These are phyloP conservation scores for Ophiostoma sp. DNA, from an alignment of 2,329 filamentous ascomycete species.

Conservation along the genomic window DNA sequence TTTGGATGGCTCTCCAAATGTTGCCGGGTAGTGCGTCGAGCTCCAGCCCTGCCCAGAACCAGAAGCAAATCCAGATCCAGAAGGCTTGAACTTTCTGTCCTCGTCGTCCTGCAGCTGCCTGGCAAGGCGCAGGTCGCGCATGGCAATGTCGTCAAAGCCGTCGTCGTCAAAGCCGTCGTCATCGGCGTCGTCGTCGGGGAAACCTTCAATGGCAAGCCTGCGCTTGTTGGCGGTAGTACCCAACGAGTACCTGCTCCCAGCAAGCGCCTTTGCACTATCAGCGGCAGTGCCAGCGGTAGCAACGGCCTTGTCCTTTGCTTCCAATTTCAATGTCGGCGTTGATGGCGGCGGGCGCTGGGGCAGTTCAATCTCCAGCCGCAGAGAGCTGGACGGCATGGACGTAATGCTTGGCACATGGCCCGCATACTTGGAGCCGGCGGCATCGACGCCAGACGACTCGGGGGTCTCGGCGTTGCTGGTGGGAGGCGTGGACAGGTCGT, in stretches of 20 bases:
- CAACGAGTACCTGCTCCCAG: constrained; percentile 47
- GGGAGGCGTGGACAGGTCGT: constrained; percentile 41
- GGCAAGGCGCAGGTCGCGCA: constrained; percentile 35
- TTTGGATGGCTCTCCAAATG: background rate
- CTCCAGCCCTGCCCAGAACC: background rate
- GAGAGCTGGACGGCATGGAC: constrained; percentile 26
- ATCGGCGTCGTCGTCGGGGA: constrained; percentile 35
- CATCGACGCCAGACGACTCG: constrained; percentile 29
- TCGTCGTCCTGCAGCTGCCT: constrained; percentile 51
- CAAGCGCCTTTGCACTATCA: constrained; percentile 43
- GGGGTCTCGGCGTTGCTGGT: constrained; percentile 42
- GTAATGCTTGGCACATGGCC: background rate
- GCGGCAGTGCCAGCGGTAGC: constrained; percentile 27
- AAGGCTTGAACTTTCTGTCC: constrained; percentile 16
- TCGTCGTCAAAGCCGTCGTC: constrained; percentile 15
- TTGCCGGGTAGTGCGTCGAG: background rate
- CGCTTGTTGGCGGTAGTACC: constrained; percentile 41
- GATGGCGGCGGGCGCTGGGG: constrained; percentile 23
- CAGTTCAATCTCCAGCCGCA: constrained; percentile 37
- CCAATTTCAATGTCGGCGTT: background rate
- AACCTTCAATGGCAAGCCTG: constrained; percentile 22
- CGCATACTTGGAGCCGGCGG: constrained; percentile 16
- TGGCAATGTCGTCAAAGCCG: background rate
- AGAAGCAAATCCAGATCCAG: no score
- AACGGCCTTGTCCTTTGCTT: constrained; percentile 6